phyloP scores from a whole-genome alignment of 352 stramenopile genomes.

The Pythium chondricola region DNA sequence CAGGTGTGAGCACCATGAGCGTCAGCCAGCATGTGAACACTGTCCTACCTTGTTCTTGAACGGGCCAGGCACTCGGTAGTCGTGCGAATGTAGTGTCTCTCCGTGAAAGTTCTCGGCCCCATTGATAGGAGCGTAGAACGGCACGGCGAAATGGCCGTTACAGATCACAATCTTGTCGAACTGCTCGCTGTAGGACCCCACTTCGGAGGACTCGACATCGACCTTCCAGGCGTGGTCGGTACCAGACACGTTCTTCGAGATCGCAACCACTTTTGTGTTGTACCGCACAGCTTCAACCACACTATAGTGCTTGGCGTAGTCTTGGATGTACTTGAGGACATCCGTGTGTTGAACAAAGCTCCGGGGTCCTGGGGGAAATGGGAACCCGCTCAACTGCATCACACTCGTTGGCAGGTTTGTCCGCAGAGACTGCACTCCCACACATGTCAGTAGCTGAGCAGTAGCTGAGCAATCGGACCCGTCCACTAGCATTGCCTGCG shows the following conservation, averaged over 20 bases:
- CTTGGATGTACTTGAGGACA: conserved; percentile 65
- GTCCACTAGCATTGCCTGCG: not conserved
- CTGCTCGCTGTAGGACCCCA: conserved; percentile 44
- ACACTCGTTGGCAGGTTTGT: conserved; percentile 75
- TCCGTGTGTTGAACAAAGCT: conserved; percentile 60
- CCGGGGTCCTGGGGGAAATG: conserved; percentile 42
- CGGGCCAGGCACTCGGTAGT: conserved; percentile 20
- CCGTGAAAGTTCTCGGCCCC: conserved; percentile 45
- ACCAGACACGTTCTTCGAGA: conserved; percentile 27
- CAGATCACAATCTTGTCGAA: conserved; percentile 75
- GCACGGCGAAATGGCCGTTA: conserved; percentile 73
- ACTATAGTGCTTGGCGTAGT: conserved; percentile 48
- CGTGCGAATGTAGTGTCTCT: conserved; percentile 23
- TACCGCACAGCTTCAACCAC: conserved; percentile 43
- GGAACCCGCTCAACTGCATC: conserved; percentile 71
- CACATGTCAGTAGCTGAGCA: not conserved
- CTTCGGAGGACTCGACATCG: conserved; percentile 26
- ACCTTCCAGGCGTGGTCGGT: conserved; percentile 27
- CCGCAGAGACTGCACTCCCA: conserved; percentile 46
- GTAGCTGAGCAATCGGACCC: not conserved
- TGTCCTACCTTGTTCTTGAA: conserved; percentile 21
- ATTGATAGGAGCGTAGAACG: conserved; percentile 36
- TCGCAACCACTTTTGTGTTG: conserved; percentile 40
- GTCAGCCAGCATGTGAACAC: not conserved
- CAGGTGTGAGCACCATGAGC: too few species aligned